Evolutionary conservation across 371 early-diverging fungal species (phyloP).

Genomic region (Rhizopus arrhizus): DNA sequence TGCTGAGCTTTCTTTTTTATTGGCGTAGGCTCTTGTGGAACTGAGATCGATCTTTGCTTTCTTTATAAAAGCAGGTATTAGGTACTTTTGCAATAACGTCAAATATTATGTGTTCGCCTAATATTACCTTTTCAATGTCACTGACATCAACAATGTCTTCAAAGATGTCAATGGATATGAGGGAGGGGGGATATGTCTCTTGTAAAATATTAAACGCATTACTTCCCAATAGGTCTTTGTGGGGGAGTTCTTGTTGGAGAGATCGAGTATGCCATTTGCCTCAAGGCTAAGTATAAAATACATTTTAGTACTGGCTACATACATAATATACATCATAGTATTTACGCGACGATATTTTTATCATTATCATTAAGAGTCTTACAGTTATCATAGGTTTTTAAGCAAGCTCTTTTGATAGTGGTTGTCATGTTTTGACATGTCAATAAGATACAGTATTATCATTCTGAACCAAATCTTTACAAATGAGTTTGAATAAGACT

Average conservation of each 20-base stretch:
- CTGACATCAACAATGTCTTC: slow-evolving; percentile 1
- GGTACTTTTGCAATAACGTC: slow-evolving; percentile 8
- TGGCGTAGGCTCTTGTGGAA: slow-evolving; percentile 9
- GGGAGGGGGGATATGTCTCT: slow-evolving; percentile 2
- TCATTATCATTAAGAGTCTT: slow-evolving; percentile 7
- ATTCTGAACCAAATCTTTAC: too few species aligned
- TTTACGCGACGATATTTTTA: slow-evolving; percentile 8
- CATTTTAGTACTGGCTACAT: slow-evolving; percentile 11
- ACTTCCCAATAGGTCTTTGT: slow-evolving; percentile 8
- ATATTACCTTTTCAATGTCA: slow-evolving; percentile 16
- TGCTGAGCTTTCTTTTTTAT: slow-evolving; percentile 9
- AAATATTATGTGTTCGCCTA: slow-evolving; percentile 14
- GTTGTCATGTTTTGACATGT: too few species aligned
- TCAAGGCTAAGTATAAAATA: slow-evolving; percentile 15
- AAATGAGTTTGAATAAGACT: too few species aligned
- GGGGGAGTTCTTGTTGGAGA: slow-evolving; percentile 10
- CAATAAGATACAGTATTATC: too few species aligned
- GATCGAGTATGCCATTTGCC: slow-evolving; percentile 14
- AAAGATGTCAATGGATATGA: slow-evolving; percentile 4
- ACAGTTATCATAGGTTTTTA: slow-evolving; percentile 5
- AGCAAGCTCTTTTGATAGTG: slow-evolving; percentile 11
- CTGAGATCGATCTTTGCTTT: slow-evolving; percentile 8
- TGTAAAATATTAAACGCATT: slow-evolving; percentile 6
- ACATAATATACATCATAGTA: slow-evolving; percentile 12
- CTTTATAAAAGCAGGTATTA: slow-evolving; percentile 8